Conservation (phyloP, 768 basidiomycete genomes). For the Psilocybe cyanescens region DNA sequence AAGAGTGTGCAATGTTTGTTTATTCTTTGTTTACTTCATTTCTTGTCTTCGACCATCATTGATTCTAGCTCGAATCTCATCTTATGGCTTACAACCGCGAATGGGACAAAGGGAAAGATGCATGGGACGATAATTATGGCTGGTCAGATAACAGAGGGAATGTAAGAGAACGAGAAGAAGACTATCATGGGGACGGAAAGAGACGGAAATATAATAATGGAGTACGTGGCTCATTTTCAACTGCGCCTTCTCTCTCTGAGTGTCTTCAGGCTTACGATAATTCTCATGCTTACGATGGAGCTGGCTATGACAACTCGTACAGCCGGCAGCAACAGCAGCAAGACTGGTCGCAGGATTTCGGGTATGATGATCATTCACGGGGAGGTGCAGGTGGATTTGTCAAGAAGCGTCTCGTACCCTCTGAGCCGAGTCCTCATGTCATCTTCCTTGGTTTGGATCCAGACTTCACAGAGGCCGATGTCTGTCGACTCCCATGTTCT, state of each 20-base stretch:
- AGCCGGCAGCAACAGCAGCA: constrained; percentile 39
- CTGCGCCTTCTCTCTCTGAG: constrained; percentile 17
- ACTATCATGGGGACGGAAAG: constrained; percentile 71
- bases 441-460: constrained; percentile 94
- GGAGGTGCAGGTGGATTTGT: constrained; percentile 44
- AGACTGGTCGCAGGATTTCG: constrained; percentile 49
- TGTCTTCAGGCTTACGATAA: constrained; percentile 55
- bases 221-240: constrained; percentile 43
- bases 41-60: constrained; percentile 31
- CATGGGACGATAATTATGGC: constrained; percentile 50
- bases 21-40: constrained; percentile 39
- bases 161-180: constrained; percentile 67
- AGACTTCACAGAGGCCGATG: constrained; percentile 92
- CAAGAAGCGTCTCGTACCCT: constrained; percentile 83
- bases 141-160: constrained; percentile 45
- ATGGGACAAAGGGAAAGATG: constrained; percentile 83
- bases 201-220: constrained; percentile 81
- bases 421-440: constrained; percentile 89
- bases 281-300: constrained; percentile 29
- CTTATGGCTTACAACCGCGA: constrained; percentile 81
- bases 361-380: constrained; percentile 54
- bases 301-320: constrained; percentile 26
- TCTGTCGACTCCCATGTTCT: constrained; percentile 55
- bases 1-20: constrained; percentile 33
- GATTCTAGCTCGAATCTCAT: constrained; percentile 19